Base-by-base conservation (phyloP, 139 green algal genomes). In the Desmodesmus armatus region DNA sequence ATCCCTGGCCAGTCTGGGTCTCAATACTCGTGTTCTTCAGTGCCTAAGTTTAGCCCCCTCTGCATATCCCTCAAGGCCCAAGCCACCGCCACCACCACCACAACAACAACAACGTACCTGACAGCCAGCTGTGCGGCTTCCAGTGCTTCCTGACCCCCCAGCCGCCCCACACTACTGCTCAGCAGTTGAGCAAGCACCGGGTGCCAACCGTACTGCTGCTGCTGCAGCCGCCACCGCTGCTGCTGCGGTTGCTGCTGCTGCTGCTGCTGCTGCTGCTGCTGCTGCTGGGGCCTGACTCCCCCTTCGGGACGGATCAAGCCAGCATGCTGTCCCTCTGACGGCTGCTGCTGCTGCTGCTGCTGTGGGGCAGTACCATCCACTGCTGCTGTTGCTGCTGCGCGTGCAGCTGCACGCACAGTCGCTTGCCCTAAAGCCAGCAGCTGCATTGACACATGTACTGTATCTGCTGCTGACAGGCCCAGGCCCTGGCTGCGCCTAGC, bases 191-290 rank as follows among this genome's bases (percentile, higher is more conserved):
- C 44, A 40, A n/a, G 31, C 0, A 63, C 21, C n/a, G 43, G 72
- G 27, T 66, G 72, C 43, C 29, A 43, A 27, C 17, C 11, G n/a
- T 19, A n/a, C 51, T 27, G 53, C 31, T 6, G 15, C 41, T 29
- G 37, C 5, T 40, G 19, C 33, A n/a, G 53, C 5, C n/a, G 39
- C 37, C 4, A 37, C 35, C 53, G 6, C 21, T 58, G 76, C 29
- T 72, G 33, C 21, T 70, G 75, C 21, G 27, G 25, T 39, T 83
- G 76, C 60, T 39, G 23, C 49, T 0, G 25, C 75, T 37, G 40
- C 31, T 70, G 74, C 74, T n/a, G 74, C 49, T 40, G 74, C 41
- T 29, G 72, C 76, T 58, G 35, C 53, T 63, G 76, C 41, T 79
- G 39, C 39, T 31, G 13, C 71, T 79, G 37, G 41, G 13, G 9